Evolutionary conservation across 2,329 filamentous ascomycete genomes (phyloP).

Genomic region (Knufia petricola): DNA sequence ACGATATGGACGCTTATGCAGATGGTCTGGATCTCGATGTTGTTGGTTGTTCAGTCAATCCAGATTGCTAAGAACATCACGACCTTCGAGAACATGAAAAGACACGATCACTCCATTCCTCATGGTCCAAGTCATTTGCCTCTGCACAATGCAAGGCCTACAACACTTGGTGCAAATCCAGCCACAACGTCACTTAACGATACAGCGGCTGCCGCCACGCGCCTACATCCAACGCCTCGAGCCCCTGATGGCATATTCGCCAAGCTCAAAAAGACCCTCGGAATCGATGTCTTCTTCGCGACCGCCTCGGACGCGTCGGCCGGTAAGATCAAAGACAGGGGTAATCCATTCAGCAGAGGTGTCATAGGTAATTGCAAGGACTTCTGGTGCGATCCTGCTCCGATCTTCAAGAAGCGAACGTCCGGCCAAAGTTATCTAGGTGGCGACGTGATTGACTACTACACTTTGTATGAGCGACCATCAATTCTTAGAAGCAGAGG

Average conservation of each 20-base stretch:
- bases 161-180: slow-evolving; percentile 28
- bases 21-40: slow-evolving; percentile 93
- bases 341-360: slow-evolving; percentile 79
- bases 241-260: slow-evolving; percentile 56
- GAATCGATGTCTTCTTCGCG: slow-evolving; percentile 86
- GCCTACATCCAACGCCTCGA: slow-evolving; percentile 45
- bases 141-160: slow-evolving; percentile 36
- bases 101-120: slow-evolving; percentile 40
- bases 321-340: slow-evolving; percentile 40
- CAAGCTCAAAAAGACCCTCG: slow-evolving; percentile 75
- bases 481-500: slow-evolving; percentile 45
- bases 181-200: slow-evolving; percentile 27
- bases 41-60: slow-evolving; percentile 84
- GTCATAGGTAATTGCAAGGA: slow-evolving; percentile 84
- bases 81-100: slow-evolving; percentile 93
- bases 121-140: slow-evolving; percentile 9
- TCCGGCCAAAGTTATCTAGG: slow-evolving; percentile 54
- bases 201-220: slow-evolving; percentile 18
- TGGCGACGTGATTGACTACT: slow-evolving; percentile 76
- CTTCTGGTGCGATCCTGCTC: slow-evolving; percentile 88
- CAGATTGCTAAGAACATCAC: slow-evolving; percentile 90
- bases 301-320: slow-evolving; percentile 64
- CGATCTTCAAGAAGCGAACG: slow-evolving; percentile 65
- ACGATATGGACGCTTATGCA: slow-evolving; percentile 73
- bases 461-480: slow-evolving; percentile 79